phyloP scores from a whole-genome alignment of 2,329 filamentous ascomycete species.

The Sporothrix brunneoviolacea region DNA sequence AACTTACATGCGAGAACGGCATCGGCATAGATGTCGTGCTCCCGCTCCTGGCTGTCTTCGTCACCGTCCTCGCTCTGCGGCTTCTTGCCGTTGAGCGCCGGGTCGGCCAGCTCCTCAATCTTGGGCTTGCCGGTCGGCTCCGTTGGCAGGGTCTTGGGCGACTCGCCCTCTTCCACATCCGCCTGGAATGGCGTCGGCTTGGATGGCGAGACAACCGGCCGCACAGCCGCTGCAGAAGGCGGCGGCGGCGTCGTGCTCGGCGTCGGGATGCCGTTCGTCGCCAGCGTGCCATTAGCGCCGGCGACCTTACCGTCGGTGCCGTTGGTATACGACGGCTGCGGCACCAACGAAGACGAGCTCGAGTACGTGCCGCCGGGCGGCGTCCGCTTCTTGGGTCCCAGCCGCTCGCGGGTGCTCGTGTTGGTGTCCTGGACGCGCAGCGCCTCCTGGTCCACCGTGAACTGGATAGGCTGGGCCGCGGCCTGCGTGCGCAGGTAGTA shows the following conservation, averaged over 20 bases:
- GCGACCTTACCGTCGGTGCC: constrained; percentile 30
- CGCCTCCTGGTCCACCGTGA: constrained; percentile 95
- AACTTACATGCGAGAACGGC: constrained; percentile 81
- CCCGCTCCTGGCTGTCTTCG: constrained; percentile 64
- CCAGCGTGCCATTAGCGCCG: constrained; percentile 32
- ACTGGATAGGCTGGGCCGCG: constrained; percentile 93
- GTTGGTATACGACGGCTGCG: constrained; percentile 59
- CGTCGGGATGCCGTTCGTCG: constrained; percentile 60
- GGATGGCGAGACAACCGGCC: constrained; percentile 48
- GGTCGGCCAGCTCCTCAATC: constrained; percentile 58
- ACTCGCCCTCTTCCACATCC: constrained; percentile 69
- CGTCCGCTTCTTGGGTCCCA: constrained; percentile 62
- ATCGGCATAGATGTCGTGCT: constrained; percentile 92
- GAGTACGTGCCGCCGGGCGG: constrained; percentile 51
- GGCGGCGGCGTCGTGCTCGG: constrained; percentile 61
- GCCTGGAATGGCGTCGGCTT: constrained; percentile 67
- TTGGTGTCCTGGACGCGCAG: constrained; percentile 82
- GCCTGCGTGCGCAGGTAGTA: constrained; percentile 99
- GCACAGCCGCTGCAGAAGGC: constrained; percentile 31
- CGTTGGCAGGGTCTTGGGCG: constrained; percentile 68
- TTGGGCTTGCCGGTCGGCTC: constrained; percentile 58
- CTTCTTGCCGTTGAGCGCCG: constrained; percentile 44
- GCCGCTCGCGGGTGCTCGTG: constrained; percentile 57
- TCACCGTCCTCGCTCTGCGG: constrained; percentile 67
- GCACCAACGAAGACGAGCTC: constrained; percentile 54